phyloP scores from a whole-genome alignment of 208 protist genomes.

The Trichomonas tenax region DNA sequence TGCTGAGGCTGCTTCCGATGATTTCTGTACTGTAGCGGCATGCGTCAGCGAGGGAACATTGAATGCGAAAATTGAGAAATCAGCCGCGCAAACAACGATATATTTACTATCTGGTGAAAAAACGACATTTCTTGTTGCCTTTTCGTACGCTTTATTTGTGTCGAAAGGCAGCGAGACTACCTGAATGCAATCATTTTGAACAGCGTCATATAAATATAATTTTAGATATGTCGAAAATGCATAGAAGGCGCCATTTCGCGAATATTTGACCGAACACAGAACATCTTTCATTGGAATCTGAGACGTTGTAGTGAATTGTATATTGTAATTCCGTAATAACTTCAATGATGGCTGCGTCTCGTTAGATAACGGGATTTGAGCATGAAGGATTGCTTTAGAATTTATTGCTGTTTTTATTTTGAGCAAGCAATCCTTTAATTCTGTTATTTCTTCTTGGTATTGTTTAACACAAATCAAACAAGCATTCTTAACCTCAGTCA shows the following conservation, averaged over 20 bases:
- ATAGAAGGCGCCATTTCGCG: not conserved
- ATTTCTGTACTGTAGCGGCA: not conserved
- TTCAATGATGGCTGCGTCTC: not conserved
- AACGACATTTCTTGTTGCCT: not conserved
- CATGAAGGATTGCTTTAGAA: not conserved
- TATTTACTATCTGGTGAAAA: not conserved
- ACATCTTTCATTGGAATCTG: not conserved
- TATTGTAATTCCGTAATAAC: not conserved
- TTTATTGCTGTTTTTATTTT: not conserved
- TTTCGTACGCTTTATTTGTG: not conserved
- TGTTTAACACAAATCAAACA: not conserved
- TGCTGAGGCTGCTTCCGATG: not conserved
- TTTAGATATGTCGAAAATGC: not conserved
- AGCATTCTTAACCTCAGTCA: not conserved
- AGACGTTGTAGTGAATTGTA: not conserved
- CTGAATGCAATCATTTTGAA: not conserved
- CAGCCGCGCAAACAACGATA: not conserved
- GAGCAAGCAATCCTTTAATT: not conserved
- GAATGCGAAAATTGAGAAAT: not conserved
- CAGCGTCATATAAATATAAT: not conserved
- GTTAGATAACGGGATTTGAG: not conserved
- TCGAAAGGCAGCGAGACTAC: not conserved
- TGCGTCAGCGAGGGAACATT: not conserved
- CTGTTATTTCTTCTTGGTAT: not conserved
- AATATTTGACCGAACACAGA: not conserved